Evolutionary conservation across 805 yeast species (phyloP).

Genomic region (Spathaspora arborariae): DNA sequence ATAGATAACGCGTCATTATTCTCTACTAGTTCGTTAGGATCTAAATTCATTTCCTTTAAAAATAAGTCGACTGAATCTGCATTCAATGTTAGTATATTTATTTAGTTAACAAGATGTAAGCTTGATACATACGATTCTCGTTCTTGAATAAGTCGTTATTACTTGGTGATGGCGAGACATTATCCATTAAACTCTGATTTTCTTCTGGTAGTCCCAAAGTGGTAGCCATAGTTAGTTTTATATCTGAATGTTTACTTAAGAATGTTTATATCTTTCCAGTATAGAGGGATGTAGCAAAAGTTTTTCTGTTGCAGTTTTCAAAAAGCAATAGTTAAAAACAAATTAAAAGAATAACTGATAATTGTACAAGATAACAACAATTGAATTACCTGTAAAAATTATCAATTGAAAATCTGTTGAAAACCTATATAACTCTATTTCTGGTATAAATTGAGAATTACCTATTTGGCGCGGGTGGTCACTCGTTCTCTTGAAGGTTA

Average conservation of each 20-base stretch:
- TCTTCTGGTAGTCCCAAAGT: conserved; percentile 6
- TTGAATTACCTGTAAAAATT: neutral
- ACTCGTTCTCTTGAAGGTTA: neutral
- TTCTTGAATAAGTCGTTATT: conserved; percentile 18
- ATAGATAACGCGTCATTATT: conserved; percentile 10
- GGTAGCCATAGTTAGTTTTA: neutral
- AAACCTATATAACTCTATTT: neutral
- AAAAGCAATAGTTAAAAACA: no score
- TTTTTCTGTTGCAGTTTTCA: no score
- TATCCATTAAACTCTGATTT: conserved; percentile 7
- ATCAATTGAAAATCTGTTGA: neutral
- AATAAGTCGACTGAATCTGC: conserved; percentile 28
- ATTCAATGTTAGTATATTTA: conserved; percentile 14
- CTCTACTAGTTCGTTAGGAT: conserved; percentile 4
- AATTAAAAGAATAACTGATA: no score
- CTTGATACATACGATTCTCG: conserved; percentile 24
- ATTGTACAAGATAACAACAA: no score
- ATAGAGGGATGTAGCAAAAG: no score
- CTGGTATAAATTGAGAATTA: neutral
- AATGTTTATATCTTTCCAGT: neutral
- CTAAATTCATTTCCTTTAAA: conserved; percentile 22
- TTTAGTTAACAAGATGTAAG: neutral
- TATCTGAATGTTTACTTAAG: neutral
- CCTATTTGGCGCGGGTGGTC: no score
- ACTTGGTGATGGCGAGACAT: conserved; percentile 7